Evolutionary conservation across 2,329 filamentous ascomycete genomes (phyloP).

Genomic region (Fusarium subtropicale): DNA sequence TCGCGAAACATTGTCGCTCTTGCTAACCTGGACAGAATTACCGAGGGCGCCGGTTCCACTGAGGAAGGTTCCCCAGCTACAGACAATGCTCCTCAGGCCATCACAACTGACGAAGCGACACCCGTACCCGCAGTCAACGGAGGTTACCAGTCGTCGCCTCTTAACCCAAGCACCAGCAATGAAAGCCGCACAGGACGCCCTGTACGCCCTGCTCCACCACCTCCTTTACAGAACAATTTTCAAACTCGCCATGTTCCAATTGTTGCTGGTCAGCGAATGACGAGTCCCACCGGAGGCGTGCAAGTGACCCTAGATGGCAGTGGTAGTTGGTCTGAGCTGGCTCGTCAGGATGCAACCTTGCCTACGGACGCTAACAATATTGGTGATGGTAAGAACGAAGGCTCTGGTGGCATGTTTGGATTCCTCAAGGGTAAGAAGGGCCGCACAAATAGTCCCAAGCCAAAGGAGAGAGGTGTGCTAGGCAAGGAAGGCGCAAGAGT

Average conservation of each 20-base stretch:
- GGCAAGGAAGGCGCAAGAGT: slow-evolving; percentile 94
- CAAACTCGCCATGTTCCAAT: slow-evolving; percentile 61
- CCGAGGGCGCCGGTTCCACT: slow-evolving; percentile 45
- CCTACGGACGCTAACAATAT: slow-evolving; percentile 71
- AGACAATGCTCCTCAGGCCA: slow-evolving; percentile 55
- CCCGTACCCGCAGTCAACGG: slow-evolving; percentile 52
- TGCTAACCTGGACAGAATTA: slow-evolving; percentile 53
- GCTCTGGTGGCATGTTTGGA: slow-evolving; percentile 86
- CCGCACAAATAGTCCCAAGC: slow-evolving; percentile 90
- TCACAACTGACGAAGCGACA: slow-evolving; percentile 64
- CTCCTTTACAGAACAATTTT: slow-evolving; percentile 62
- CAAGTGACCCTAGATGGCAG: slow-evolving; percentile 91
- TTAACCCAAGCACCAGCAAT: slow-evolving; percentile 44
- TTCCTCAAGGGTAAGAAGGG: slow-evolving; percentile 92
- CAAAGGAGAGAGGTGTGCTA: slow-evolving; percentile 90
- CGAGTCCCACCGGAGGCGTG: slow-evolving; percentile 83
- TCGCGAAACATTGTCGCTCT: neutral
- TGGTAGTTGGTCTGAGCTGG: slow-evolving; percentile 91
- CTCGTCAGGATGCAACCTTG: slow-evolving; percentile 82
- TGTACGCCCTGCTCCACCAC: slow-evolving; percentile 53
- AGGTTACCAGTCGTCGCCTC: slow-evolving; percentile 43
- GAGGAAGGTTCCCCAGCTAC: slow-evolving; percentile 28
- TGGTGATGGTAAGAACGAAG: slow-evolving; percentile 63
- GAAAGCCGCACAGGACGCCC: slow-evolving; percentile 45
- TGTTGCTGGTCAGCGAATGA: slow-evolving; percentile 74